Base-by-base conservation (phyloP, 257 asterid genomes). In the Mentha longifolia region DNA sequence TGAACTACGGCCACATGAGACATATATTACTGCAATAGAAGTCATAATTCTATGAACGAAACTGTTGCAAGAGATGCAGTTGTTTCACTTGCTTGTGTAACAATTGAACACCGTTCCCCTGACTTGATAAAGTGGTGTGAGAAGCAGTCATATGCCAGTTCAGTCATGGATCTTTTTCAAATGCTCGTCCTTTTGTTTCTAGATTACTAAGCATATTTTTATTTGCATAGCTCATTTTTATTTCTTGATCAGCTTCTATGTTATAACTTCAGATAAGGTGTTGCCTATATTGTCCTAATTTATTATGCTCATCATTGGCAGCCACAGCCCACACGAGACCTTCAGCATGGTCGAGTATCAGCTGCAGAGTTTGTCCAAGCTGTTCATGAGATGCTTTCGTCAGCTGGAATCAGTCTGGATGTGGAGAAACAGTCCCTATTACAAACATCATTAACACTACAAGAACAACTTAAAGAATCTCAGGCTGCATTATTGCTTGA, bases 311-410 rank as follows among this genome's bases (percentile, higher is more conserved):
- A 61, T 43, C 47, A 58, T 63, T 80, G 58, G 76, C 86, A 84
- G 84, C 82, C 66, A 65, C 88, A 83, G 76, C 89, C 85, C 17
- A 77, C 78, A 80, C 83, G 82, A 63, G 95, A 91, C 73, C 95
- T 88, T 68, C 92, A 88, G 80, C 85, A 59, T 71, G 98, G 98
- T 47, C 83, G 84, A 43, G 98, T 93, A 61, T 88, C 98, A 59
- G 90, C 97, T 61, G 83, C 88, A 52, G 98, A 93, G 83, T 82
- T 93, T 71, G 97, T 93, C 68, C 96, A 87, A 80, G 97, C 98
- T 51, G 97, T 93, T 74, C 95, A 87, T 77, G 98, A 93, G 75
- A 88, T 93, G 98, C 97, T 93, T 79, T 87, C 88, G 73, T 86
- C 97, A 20, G 98, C 96, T 70, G 98, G 97, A 71, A 85, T 93